Evolutionary conservation across 1,139 yeast species (phyloP).

Genomic region (Candida tunisiensis): DNA sequence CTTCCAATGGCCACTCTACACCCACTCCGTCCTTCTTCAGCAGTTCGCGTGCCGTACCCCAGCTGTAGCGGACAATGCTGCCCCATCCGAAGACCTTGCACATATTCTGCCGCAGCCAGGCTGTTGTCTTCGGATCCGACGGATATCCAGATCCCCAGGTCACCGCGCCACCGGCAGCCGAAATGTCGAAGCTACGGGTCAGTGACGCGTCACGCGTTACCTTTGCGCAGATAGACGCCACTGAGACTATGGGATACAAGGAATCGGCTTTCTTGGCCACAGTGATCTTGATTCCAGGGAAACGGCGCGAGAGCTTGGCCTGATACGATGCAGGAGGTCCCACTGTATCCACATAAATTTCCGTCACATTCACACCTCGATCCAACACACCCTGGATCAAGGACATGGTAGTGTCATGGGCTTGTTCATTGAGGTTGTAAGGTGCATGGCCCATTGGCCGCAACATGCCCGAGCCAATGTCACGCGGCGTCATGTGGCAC

Average conservation of each 20-base stretch:
- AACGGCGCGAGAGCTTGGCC: conserved; percentile 46
- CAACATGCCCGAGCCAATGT: conserved; percentile 81
- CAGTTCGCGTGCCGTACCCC: conserved; percentile 84
- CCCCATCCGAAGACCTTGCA: conserved; percentile 84
- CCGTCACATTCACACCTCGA: conserved; percentile 44
- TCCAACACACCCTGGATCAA: conserved; percentile 48
- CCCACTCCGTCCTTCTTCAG: conserved; percentile 30
- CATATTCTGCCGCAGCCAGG: conserved; percentile 47
- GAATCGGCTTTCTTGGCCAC: conserved; percentile 97
- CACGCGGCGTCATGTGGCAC: conserved; percentile 69
- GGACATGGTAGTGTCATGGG: conserved; percentile 83
- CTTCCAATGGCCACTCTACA: conserved; percentile 44
- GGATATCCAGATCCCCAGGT: conserved; percentile 87
- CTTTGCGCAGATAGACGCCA: conserved; percentile 95
- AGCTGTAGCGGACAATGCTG: conserved; percentile 62
- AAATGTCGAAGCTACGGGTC: conserved; percentile 18
- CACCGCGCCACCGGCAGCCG: too few relatives aligned
- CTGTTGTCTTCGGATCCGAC: conserved; percentile 68
- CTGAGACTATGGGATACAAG: conserved; percentile 81
- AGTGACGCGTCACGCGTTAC: conserved; percentile 79
- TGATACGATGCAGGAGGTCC: conserved; percentile 88
- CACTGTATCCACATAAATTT: conserved; percentile 84
- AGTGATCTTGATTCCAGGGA: conserved; percentile 56
- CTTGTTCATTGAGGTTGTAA: conserved; percentile 85
- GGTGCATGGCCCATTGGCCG: conserved; percentile 33